Base-by-base conservation (phyloP, 192 early-diverging fungal genomes). In the Umbelopsis sp. region DNA sequence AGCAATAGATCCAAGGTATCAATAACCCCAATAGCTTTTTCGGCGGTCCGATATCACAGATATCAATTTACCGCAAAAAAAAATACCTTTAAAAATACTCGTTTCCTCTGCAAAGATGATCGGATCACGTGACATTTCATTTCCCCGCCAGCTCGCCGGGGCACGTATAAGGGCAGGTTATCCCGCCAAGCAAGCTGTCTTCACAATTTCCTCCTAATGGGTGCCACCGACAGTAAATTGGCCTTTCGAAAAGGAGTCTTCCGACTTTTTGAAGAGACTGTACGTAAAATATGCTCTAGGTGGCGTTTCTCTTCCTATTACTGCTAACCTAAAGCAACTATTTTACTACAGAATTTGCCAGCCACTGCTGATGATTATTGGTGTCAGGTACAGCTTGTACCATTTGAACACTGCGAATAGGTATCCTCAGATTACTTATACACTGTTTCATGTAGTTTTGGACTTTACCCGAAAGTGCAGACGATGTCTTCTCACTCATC, bases 191-290 rank as follows among this genome's bases (percentile, higher is more conserved):
- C 11, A n/a, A 27, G 2, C 13, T 25, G 6, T 4, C 27, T 61
- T 33, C 15, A 61, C 55, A 18, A 13, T 35, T 16, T 61, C 27
- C 25, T 25, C 27, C 16, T 2, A 27, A 97, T 95, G 94, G 95
- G 95, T 18, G 92, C 90, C 33, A 87, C 93, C 18, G 94, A 97
- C 75, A 90, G 88, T 72, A 97, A 97, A 78, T 78, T 95, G 49
- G 89, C 90, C 23, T 97, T 97, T 75, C 85, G 94, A 58, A 93
- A 94, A 81, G 87, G 88, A 66, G 94, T 96, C 33, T 95, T 95
- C 70, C 85, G 88, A 51, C 81, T 97, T 30, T 91, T 89, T 64
- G 91, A 96, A 77, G 88, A 92, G 75, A 81, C 87, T 71, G 91
- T 92, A 92, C 48, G 82, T 64, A 58, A 16, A 20, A 27, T 30